A percentile compares a stretch with the other conserved stretches of the same genome.
These are phyloP conservation scores for Thielaviopsis punctulata DNA, from an alignment of 2,329 filamentous ascomycete genomes.

Conservation along the genomic window DNA sequence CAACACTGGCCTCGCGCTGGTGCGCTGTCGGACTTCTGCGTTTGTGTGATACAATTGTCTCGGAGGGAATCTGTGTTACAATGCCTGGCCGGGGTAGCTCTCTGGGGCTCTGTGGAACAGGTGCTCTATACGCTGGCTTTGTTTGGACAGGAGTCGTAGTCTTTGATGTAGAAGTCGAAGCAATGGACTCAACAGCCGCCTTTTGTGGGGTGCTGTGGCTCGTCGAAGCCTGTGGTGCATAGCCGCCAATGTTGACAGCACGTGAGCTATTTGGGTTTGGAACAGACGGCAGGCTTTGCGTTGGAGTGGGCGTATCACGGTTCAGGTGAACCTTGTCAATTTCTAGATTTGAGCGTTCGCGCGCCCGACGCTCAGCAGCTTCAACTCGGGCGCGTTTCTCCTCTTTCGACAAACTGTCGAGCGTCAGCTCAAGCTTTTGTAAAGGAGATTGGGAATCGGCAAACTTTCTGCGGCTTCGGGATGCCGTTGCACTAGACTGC, in stretches of 20 bases:
- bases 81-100: background rate
- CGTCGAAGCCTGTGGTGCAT: conserved; percentile 1
- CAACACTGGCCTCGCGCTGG: background rate
- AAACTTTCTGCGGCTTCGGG: conserved; percentile 25
- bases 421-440: conserved; percentile 78
- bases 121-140: conserved; percentile 1
- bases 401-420: conserved; percentile 88
- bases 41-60: conserved; percentile 5
- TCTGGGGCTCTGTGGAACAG: conserved; percentile 2
- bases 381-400: conserved; percentile 76
- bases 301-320: conserved; percentile 10
- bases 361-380: conserved; percentile 59
- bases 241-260: conserved; percentile 4
- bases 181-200: background rate
- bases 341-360: conserved; percentile 37
- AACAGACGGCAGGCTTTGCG: background rate
- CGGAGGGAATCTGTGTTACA: background rate
- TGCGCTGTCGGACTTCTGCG: background rate
- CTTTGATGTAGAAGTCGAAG: background rate
- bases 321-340: conserved; percentile 13
- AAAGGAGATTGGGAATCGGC: conserved; percentile 77
- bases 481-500: conserved; percentile 5
- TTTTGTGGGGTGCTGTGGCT: conserved; percentile 1
- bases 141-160: conserved; percentile 3
- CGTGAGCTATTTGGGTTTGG: conserved; percentile 3